Evolutionary conservation across 345 rosid genomes (phyloP).

Genomic region (Conringia planisiliqua): DNA sequence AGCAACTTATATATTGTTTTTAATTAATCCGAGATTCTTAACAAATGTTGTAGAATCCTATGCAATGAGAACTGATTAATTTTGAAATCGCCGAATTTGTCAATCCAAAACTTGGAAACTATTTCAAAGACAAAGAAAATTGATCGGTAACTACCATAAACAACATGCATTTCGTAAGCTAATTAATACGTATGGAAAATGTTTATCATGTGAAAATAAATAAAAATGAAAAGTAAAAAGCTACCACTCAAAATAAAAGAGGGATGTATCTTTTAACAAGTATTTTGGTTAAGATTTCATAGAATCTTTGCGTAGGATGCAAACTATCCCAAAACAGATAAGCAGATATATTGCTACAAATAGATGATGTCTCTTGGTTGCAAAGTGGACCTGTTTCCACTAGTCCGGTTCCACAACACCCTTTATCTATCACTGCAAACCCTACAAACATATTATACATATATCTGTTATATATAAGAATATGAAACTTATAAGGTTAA

Average conservation of each 20-base stretch:
- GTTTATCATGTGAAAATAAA: neutral
- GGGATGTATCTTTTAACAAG: conserved; percentile 5
- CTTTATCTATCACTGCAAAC: conserved; percentile 17
- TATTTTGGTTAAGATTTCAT: conserved; percentile 18
- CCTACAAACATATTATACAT: conserved; percentile 12
- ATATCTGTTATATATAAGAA: neutral
- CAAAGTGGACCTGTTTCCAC: conserved; percentile 22
- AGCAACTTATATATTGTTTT: neutral
- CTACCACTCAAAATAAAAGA: neutral
- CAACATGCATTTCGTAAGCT: neutral
- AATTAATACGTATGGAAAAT: neutral
- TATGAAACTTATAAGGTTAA: neutral
- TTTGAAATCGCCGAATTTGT: neutral
- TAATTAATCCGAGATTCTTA: neutral
- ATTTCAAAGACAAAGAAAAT: neutral
- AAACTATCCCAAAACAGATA: conserved; percentile 30
- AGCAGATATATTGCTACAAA: conserved; percentile 22
- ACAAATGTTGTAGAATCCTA: neutral
- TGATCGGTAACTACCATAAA: neutral
- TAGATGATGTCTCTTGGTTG: neutral
- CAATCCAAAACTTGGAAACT: neutral
- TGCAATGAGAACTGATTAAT: neutral
- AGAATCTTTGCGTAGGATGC: conserved; percentile 43
- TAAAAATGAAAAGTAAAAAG: neutral
- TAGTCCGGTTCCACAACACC: conserved; percentile 36